Evolutionary conservation across 2,329 filamentous ascomycete genomes (phyloP).

Genomic region (Ophiocordyceps camponoti-leonardi): DNA sequence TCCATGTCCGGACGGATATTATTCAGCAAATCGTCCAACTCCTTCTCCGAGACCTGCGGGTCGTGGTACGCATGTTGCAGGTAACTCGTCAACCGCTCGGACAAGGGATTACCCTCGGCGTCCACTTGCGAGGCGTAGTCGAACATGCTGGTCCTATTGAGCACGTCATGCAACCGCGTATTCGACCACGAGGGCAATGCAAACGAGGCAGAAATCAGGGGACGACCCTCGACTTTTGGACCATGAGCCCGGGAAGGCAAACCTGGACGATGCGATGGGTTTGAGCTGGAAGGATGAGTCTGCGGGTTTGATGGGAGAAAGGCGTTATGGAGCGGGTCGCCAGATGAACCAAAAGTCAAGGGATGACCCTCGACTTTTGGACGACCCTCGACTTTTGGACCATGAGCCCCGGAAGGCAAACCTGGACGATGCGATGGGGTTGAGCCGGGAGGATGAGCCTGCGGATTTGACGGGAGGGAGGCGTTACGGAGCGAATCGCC

Average conservation of each 20-base stretch:
- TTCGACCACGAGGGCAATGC: conserved; percentile 1
- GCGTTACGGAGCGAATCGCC: not conserved
- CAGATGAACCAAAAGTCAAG: too few relatives aligned
- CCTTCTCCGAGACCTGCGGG: conserved; percentile 30
- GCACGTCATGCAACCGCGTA: conserved; percentile 14
- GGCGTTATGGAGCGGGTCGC: not conserved
- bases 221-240: too few relatives aligned
- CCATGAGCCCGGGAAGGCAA: not conserved
- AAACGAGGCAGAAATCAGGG: not conserved
- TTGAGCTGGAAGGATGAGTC: not conserved
- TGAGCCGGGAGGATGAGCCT: not conserved
- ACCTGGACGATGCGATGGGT: not conserved
- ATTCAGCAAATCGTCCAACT: conserved; percentile 51
- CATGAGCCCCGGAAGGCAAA: not conserved
- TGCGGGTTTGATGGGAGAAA: not conserved
- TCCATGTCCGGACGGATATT: conserved; percentile 61
- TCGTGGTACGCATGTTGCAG: conserved; percentile 19
- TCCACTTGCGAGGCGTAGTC: conserved; percentile 19
- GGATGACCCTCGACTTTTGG: too few relatives aligned
- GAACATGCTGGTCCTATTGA: conserved; percentile 18
- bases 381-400: too few relatives aligned
- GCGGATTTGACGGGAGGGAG: not conserved
- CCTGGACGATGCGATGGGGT: not conserved
- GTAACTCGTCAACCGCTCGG: conserved; percentile 13
- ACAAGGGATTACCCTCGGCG: conserved; percentile 17